Percentiles rank a stretch among this genome's conserved stretches.
Evolutionary conservation across 1,139 yeast species (phyloP).

Genomic region (Kluyveromyces sp.): DNA sequence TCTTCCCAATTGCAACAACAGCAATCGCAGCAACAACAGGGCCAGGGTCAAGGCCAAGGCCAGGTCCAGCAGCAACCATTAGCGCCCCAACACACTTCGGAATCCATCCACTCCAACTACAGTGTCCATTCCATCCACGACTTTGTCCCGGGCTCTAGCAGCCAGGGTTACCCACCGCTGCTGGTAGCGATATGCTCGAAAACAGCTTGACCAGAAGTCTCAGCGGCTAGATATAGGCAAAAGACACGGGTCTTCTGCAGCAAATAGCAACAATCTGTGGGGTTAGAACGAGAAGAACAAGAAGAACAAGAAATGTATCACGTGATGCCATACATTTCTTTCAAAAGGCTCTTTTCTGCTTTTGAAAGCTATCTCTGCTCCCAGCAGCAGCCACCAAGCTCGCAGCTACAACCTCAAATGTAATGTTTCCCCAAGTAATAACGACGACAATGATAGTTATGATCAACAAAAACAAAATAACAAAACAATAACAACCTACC

Average conservation of each 20-base stretch:
- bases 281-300: constrained; percentile 2
- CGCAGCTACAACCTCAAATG: too few species aligned
- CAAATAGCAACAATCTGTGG: constrained; percentile 8
- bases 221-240: constrained; percentile 25
- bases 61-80: constrained; percentile 12
- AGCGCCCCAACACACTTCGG: constrained; percentile 28
- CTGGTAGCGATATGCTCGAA: constrained; percentile 19
- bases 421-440: too few species aligned
- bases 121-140: constrained; percentile 28
- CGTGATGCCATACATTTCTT: not conserved
- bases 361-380: not conserved
- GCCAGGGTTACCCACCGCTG: not conserved
- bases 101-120: constrained; percentile 28
- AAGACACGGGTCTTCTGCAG: constrained; percentile 2
- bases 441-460: too few species aligned
- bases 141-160: constrained; percentile 10
- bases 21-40: constrained; percentile 7
- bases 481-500: too few species aligned
- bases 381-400: too few species aligned
- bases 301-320: not conserved
- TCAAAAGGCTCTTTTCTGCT: not conserved
- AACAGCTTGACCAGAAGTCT: constrained; percentile 28
- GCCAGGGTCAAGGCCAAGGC: constrained; percentile 9
- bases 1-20: constrained; percentile 11
- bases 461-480: too few species aligned